Evolutionary conservation across 768 basidiomycete species (phyloP).

Genomic region (Tylopilus vinaceipallidus): DNA sequence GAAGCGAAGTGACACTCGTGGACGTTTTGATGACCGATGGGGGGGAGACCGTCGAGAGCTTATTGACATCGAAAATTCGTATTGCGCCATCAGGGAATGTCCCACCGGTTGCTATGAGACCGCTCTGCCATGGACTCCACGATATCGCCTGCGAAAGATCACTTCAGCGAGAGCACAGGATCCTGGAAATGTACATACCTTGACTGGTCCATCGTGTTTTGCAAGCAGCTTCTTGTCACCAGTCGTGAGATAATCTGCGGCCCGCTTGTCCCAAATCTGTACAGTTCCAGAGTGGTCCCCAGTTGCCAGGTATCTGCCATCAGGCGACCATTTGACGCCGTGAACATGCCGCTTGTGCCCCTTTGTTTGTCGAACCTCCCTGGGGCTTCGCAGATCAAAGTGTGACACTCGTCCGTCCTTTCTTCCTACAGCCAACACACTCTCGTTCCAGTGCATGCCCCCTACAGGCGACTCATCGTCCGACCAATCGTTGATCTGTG

Average conservation of each 20-base stretch:
- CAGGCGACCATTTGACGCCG: conserved; percentile 41
- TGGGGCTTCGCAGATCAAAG: conserved; percentile 35
- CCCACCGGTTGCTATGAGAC: conserved; percentile 65
- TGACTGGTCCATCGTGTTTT: conserved; percentile 44
- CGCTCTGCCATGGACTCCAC: conserved; percentile 74
- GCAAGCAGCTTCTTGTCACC: conserved; percentile 37
- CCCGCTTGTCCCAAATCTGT: conserved; percentile 44
- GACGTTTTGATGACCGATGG: conserved; percentile 44
- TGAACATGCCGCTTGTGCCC: conserved; percentile 36
- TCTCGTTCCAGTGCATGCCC: conserved; percentile 40
- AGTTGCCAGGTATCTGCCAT: conserved; percentile 40
- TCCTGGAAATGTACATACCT: conserved; percentile 31
- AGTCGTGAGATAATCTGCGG: conserved; percentile 30
- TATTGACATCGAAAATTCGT: conserved; percentile 48
- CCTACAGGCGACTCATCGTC: conserved; percentile 35
- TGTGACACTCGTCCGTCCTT: conserved; percentile 38
- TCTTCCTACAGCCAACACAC: conserved; percentile 39
- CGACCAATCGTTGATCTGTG: conserved; percentile 34
- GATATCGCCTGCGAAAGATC: conserved; percentile 53
- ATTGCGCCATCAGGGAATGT: conserved; percentile 59
- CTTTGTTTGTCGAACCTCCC: conserved; percentile 26
- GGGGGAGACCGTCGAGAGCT: conserved; percentile 42
- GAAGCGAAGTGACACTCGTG: conserved; percentile 58
- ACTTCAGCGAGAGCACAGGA: neutral
- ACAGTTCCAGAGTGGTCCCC: conserved; percentile 41